Base-by-base conservation (phyloP, 495 filamentous ascomycete species). In the Podospora pseudopauciseta region DNA sequence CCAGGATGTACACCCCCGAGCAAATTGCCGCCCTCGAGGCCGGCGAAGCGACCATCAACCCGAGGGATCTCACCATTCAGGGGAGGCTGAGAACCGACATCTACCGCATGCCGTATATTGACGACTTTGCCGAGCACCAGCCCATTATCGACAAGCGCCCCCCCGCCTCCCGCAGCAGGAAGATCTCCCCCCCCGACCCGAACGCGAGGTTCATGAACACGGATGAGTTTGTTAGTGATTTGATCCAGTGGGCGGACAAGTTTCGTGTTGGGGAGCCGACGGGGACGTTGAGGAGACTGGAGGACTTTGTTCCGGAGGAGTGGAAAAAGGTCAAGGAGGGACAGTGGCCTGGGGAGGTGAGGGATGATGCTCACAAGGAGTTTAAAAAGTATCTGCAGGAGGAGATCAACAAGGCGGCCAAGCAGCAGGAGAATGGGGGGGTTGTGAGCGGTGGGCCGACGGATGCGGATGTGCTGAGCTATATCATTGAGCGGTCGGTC, bases 21-120 rank as follows among this genome's bases (percentile, higher is more conserved):
- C 95, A 99, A 79, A 82, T 97, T 67, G 83, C 82, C n/a, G 91
- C 93, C 59, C 88, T 99, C 78, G 84, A 93, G 79, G 92, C 91
- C 64, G 95, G 90, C 68, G 95, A 99, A 79, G 83, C 85, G 11
- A 87, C 91, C 67, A 90, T 99, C 78, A 86, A 92, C 78, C 86
- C 89, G 18, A 79, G 85, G 67, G 92, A 99, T 78, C 78, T 98
- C 74, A 85, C 87, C 7, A 84, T 87, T 53, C 90, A 93, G 77
- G 89, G 88, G 63, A 82, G 84, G 3, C 74, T 90, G 60, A 88
- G 90, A 60, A 78, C 76, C 56, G 95, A 98, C 77, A 85, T 89
- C 11, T 90, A 90, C 81, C 78, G 79, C 26, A 79, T 95, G 60
- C 78, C 82, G 27, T 99, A 99, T 82, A 74, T 94, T 67, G 93